phyloP scores from a whole-genome alignment of 169 alveolate species.

The Besnoitia besnoiti region DNA sequence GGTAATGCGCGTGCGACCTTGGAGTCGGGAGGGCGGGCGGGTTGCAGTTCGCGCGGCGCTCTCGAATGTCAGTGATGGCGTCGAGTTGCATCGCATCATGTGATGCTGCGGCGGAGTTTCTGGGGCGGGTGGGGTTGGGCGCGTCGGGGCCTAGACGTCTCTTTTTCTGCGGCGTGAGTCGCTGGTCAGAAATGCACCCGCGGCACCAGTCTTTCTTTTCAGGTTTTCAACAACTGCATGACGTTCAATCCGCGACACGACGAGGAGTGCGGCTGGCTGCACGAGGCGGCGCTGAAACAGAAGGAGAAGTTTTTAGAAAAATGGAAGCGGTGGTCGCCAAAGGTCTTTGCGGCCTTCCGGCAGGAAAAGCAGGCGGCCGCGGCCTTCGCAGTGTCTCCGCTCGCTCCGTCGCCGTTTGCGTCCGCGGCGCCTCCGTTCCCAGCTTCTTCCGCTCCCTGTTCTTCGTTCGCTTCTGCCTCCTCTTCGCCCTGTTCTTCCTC shows the following conservation, averaged over 20 bases:
- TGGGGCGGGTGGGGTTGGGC: no score
- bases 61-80: no score
- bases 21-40: no score
- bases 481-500: not conserved
- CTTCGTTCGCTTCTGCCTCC: not conserved
- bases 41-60: no score
- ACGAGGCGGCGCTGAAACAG: constrained; percentile 56
- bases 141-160: no score
- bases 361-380: not conserved
- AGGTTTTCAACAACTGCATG: constrained; percentile 66
- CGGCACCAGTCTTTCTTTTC: no score
- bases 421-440: not conserved
- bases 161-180: no score
- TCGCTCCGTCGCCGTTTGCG: not conserved
- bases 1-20: no score
- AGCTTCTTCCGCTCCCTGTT: not conserved
- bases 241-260: constrained; percentile 65
- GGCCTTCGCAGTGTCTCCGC: not conserved
- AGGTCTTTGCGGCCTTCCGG: not conserved
- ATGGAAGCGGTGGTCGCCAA: not conserved
- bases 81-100: no score
- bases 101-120: no score
- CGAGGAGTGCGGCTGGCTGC: constrained; percentile 68
- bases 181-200: no score
- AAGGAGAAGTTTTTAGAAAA: constrained; percentile 53